Evolutionary conservation across 306 rosid genomes (phyloP).

Genomic region (Cicer pinnatifidum): DNA sequence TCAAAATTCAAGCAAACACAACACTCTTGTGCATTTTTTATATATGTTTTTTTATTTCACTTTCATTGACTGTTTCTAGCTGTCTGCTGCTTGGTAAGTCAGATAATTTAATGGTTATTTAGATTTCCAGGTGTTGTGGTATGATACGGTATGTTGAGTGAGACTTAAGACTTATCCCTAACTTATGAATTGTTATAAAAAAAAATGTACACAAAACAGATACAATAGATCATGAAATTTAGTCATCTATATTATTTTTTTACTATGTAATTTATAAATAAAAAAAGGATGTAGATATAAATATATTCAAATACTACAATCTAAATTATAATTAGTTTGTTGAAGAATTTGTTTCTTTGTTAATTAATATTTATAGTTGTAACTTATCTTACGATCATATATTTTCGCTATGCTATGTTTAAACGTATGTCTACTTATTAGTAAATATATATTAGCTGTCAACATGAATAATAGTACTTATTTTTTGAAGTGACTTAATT

Average conservation of each 20-base stretch:
- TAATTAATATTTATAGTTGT: too few relatives aligned
- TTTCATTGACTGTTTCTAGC: slow-evolving; percentile 79
- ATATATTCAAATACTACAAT: background rate
- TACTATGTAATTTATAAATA: too few relatives aligned
- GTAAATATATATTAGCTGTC: too few relatives aligned
- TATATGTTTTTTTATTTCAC: slow-evolving; percentile 63
- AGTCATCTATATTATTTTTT: too few relatives aligned
- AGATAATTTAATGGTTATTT: slow-evolving; percentile 71
- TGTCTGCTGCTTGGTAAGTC: slow-evolving; percentile 67
- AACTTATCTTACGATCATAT: too few relatives aligned
- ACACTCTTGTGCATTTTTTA: slow-evolving; percentile 15
- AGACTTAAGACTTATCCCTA: slow-evolving; percentile 50
- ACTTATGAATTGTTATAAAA: background rate
- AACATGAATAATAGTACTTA: too few relatives aligned
- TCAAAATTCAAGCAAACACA: slow-evolving; percentile 59
- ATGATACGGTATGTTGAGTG: slow-evolving; percentile 37
- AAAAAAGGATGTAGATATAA: too few relatives aligned
- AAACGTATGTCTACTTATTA: too few relatives aligned
- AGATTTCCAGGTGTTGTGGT: slow-evolving; percentile 71
- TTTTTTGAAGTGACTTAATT: background rate
- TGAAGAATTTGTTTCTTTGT: background rate
- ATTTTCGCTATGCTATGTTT: too few relatives aligned
- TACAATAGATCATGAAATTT: too few relatives aligned
- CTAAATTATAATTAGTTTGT: background rate
- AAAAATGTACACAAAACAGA: too few relatives aligned